Evolutionary conservation across 108 stramenopile genomes (phyloP), one percentile per base, ranked within the genome.

Genomic region (Nitzschia putrida): DNA sequence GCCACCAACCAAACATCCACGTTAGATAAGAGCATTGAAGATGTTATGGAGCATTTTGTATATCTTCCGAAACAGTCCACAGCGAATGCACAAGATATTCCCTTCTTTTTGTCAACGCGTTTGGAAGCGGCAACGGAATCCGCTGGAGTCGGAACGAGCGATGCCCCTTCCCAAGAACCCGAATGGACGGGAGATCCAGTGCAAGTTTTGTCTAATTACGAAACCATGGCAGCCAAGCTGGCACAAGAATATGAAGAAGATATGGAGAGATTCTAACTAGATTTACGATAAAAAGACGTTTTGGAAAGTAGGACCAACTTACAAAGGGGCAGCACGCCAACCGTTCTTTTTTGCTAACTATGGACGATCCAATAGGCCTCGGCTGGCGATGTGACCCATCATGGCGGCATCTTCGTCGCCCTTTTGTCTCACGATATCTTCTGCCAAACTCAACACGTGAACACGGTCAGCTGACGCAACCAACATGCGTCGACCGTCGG

Each of bases 21-120:
- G 66, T 59, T 94, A 65, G 88, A 94, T 70, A 64, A 76, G 25
- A 83, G 80, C 40, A 90, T 94, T 50, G 89, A 90, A 59, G 88
- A 90, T 68, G 87, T 76, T 26, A 76, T 76, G 74, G 90, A 94
- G 60, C 93, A 94, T 64, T 89, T 91, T 61, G 90, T 89, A 5
- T 94, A 91, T 70, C 73, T 88, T 42, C 93, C 93, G 0, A 79
- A 79, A 66, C 83, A 87, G 63, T 65, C 78, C 47, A 88, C 88
- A 16, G 79, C 85, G 20, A 94, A 94, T 66, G 65, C 90, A 29
- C 90, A 91, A 45, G 93, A 94, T 71, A 83, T 94, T 40, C 87
- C 93, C n/a, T 88, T 89, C 78, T 94, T 94, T 72, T 44, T 94
- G 41, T 91, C 90, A 7, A 88, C 88, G 0, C 74, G 89, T 26